Conservation (phyloP, 2,329 filamentous ascomycete species). For the Aspergillus puulaauensis region DNA sequence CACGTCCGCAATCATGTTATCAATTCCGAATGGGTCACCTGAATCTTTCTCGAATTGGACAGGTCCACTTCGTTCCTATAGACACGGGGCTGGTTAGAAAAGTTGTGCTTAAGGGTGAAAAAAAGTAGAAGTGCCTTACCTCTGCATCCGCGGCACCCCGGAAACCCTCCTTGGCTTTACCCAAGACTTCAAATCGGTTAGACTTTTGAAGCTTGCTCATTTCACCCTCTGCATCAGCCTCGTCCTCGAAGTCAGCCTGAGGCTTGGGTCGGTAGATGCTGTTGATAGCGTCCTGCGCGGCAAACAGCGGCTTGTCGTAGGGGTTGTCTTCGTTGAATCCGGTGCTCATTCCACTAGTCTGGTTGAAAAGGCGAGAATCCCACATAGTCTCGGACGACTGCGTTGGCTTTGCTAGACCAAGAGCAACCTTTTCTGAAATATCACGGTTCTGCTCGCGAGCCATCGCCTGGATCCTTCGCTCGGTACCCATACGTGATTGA, state of each 20-base stretch:
- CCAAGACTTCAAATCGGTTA: conserved; percentile 84
- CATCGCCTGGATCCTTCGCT: conserved; percentile 87
- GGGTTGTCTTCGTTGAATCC: conserved; percentile 97
- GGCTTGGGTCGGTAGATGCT: conserved; percentile 86
- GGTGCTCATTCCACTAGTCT: conserved; percentile 82
- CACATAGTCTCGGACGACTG: conserved; percentile 93
- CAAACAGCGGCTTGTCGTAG: conserved; percentile 96
- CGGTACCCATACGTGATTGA: conserved; percentile 92
- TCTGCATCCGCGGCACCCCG: conserved; percentile 79
- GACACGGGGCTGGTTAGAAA: background rate
- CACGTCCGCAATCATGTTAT: conserved; percentile 85
- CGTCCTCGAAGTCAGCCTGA: conserved; percentile 70
- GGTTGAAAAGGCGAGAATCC: conserved; percentile 93
- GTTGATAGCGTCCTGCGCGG: conserved; percentile 89
- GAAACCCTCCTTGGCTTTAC: conserved; percentile 80
- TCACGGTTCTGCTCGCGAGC: conserved; percentile 94
- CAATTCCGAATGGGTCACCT: conserved; percentile 88
- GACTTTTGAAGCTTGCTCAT: conserved; percentile 86
- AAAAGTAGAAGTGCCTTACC: conserved; percentile 46
- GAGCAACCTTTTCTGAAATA: conserved; percentile 93
- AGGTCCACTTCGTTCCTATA: conserved; percentile 75
- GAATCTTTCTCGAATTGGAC: conserved; percentile 94
- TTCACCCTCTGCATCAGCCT: conserved; percentile 75
- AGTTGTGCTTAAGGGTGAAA: background rate
- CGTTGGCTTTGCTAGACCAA: conserved; percentile 92